Evolutionary conservation across 2,329 filamentous ascomycete species (phyloP).

Genomic region (Ophiostoma sp.): DNA sequence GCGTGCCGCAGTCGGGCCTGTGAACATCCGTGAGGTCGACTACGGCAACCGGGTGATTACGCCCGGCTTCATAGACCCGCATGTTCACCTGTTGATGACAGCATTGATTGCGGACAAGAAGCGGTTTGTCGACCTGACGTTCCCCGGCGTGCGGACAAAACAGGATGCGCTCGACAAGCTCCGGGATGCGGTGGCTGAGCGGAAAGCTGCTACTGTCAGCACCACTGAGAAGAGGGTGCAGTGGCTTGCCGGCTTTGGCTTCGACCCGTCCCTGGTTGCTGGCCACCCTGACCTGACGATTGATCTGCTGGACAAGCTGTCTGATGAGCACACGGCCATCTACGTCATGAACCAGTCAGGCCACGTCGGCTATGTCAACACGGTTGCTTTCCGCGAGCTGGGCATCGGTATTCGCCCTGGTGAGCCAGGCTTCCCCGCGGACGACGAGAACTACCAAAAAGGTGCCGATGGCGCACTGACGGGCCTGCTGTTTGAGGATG

Average conservation of each 20-base stretch:
- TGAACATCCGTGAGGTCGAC: constrained; percentile 12
- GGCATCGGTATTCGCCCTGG: constrained; percentile 15
- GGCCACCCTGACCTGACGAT: constrained; percentile 34
- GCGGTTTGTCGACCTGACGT: constrained; percentile 23
- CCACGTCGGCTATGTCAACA: constrained; percentile 25
- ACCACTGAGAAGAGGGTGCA: neutral
- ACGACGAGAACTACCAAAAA: constrained; percentile 24
- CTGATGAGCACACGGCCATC: constrained; percentile 37
- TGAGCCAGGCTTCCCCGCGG: constrained; percentile 22
- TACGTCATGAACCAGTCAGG: constrained; percentile 26
- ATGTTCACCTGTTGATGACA: constrained; percentile 26
- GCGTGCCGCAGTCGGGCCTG: constrained; percentile 2
- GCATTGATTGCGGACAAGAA: constrained; percentile 9
- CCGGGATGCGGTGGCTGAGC: neutral
- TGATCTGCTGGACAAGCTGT: constrained; percentile 51
- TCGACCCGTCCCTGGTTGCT: constrained; percentile 25
- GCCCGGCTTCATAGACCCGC: constrained; percentile 26
- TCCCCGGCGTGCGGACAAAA: constrained; percentile 18
- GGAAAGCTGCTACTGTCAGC: neutral
- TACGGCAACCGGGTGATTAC: constrained; percentile 16
- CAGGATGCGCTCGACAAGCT: constrained; percentile 19
- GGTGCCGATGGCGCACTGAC: constrained; percentile 16
- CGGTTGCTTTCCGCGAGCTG: constrained; percentile 13
- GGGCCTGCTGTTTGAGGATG: constrained; percentile 23
- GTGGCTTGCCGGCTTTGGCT: constrained; percentile 26